Evolutionary conservation across 1,284 basidiomycete genomes (phyloP).

Genomic region (Heterobasidion parviporum): DNA sequence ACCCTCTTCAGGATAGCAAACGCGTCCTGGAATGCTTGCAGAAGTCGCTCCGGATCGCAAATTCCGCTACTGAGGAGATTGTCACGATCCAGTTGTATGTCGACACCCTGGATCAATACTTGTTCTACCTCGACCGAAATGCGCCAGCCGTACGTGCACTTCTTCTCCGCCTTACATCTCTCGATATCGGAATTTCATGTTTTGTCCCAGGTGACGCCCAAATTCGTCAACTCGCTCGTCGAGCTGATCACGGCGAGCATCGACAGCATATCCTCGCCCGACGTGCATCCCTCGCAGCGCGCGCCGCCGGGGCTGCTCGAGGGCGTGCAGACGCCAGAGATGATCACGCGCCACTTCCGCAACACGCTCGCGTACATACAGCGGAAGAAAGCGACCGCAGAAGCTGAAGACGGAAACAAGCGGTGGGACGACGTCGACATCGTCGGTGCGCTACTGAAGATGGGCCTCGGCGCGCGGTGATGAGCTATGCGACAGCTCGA

Average conservation of each 20-base stretch:
- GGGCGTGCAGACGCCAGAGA: conserved; percentile 84
- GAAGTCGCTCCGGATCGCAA: conserved; percentile 88
- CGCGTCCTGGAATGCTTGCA: conserved; percentile 93
- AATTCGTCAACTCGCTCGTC: conserved; percentile 90
- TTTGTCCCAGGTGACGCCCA: conserved; percentile 66
- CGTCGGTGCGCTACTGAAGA: conserved; percentile 78
- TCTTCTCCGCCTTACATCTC: not conserved
- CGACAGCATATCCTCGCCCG: conserved; percentile 76
- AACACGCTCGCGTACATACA: conserved; percentile 85
- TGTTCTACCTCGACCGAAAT: conserved; percentile 90
- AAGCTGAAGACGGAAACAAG: conserved; percentile 37
- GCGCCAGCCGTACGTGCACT: conserved; percentile 68
- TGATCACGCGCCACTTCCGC: conserved; percentile 87
- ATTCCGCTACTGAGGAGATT: conserved; percentile 90
- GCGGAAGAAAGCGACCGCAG: conserved; percentile 54
- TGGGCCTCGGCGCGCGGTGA: conserved; percentile 58
- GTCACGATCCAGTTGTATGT: conserved; percentile 91
- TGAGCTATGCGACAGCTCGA: not conserved
- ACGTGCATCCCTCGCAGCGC: conserved; percentile 78
- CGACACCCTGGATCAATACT: conserved; percentile 87
- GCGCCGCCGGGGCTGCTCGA: conserved; percentile 81
- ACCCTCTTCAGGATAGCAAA: conserved; percentile 88
- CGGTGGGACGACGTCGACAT: conserved; percentile 84
- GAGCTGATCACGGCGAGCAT: conserved; percentile 89
- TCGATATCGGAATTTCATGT: conserved; percentile 1